Conservation (phyloP, 305 asterid species). For the Galium porrigens region DNA sequence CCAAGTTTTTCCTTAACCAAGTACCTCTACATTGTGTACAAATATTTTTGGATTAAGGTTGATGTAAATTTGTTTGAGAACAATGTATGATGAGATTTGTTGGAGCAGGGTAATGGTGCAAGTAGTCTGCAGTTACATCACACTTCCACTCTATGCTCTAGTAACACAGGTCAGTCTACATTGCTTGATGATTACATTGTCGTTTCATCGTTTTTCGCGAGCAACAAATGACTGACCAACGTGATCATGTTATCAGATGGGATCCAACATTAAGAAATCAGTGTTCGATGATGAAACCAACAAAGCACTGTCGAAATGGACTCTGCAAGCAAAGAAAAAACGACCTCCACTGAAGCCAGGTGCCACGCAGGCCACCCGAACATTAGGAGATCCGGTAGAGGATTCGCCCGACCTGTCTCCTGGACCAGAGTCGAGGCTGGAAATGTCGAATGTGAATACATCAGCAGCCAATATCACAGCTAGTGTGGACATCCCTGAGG, state of each 20-base stretch:
- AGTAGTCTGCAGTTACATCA: conserved; percentile 55
- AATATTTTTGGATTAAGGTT: not conserved
- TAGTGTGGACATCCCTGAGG: conserved; percentile 28
- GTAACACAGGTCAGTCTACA: conserved; percentile 52
- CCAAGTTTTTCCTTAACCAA: not conserved
- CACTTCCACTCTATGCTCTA: conserved; percentile 72
- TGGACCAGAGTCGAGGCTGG: conserved; percentile 8
- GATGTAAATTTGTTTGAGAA: not conserved
- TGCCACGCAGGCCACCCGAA: conserved; percentile 9
- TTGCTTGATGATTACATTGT: not conserved
- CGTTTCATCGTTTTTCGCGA: not conserved
- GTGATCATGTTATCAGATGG: conserved; percentile 36
- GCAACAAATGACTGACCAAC: not conserved
- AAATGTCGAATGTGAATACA: conserved; percentile 12
- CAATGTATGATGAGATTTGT: not conserved
- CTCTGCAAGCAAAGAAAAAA: conserved; percentile 46
- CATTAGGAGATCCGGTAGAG: conserved; percentile 26
- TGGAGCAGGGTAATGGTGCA: conserved; percentile 43
- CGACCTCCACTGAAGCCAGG: not conserved
- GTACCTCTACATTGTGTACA: too few species aligned
- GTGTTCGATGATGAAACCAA: conserved; percentile 65
- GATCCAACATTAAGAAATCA: conserved; percentile 60
- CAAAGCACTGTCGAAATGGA: conserved; percentile 63
- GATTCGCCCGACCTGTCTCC: conserved; percentile 25
- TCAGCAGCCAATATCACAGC: conserved; percentile 30